phyloP scores from a whole-genome alignment of 805 yeast genomes.

The Kuraishia ogatae region DNA sequence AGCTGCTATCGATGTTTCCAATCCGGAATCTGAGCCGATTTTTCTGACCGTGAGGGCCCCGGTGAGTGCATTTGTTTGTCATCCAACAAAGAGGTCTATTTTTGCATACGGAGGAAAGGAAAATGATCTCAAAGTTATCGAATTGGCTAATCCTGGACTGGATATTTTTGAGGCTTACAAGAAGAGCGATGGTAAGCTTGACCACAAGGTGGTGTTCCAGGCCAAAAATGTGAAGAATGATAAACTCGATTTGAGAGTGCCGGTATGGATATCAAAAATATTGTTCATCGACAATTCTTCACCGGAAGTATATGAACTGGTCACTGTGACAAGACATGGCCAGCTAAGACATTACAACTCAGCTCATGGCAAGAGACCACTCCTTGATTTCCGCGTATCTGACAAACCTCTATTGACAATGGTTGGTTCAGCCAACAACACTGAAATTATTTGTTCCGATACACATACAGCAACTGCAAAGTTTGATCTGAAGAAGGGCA shows the following conservation, averaged over 20 bases:
- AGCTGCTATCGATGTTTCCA: slow-evolving; percentile 14
- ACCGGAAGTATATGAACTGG: slow-evolving; percentile 37
- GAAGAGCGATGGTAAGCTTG: slow-evolving; percentile 9
- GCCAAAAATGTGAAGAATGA: slow-evolving; percentile 83
- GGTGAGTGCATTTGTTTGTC: slow-evolving; percentile 36
- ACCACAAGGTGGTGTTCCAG: slow-evolving; percentile 38
- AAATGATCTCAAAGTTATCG: slow-evolving; percentile 50
- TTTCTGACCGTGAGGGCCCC: slow-evolving; percentile 33
- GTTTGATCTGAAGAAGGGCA: slow-evolving; percentile 41
- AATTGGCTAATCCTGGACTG: slow-evolving; percentile 14
- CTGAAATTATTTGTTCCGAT: slow-evolving; percentile 61
- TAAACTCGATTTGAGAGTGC: slow-evolving; percentile 70
- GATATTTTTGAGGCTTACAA: slow-evolving; percentile 12
- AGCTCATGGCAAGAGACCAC: slow-evolving; percentile 58
- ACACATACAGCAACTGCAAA: slow-evolving; percentile 49
- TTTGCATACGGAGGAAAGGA: slow-evolving; percentile 88
- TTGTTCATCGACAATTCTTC: slow-evolving; percentile 28
- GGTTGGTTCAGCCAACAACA: slow-evolving; percentile 23
- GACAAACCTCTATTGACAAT: slow-evolving; percentile 44
- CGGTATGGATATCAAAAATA: slow-evolving; percentile 67
- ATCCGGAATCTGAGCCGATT: slow-evolving; percentile 19
- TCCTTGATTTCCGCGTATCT: slow-evolving; percentile 41
- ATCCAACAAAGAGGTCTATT: slow-evolving; percentile 38
- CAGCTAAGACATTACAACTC: slow-evolving; percentile 71
- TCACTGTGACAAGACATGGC: slow-evolving; percentile 68